Base-by-base conservation (phyloP, 2,329 filamentous ascomycete species). In the Dothideomycetes sp. region DNA sequence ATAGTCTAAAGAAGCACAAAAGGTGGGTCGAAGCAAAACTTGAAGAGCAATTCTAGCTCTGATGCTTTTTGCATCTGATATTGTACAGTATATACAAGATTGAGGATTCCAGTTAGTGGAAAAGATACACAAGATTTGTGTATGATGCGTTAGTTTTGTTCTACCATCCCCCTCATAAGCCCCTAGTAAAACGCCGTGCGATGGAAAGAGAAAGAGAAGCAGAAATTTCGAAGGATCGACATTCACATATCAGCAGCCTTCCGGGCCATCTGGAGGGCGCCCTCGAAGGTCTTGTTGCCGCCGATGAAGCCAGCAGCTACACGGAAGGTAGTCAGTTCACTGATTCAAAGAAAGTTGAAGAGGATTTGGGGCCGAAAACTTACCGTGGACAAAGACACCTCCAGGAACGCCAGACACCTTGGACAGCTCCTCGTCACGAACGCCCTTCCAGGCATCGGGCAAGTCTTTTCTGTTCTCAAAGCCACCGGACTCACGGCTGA, bases 261-360 rank as follows among this genome's bases (percentile, higher is more conserved):
- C 61, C 73, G 65, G 4, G 88, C 87, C 86, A 96, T 94, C 44
- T 79, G 77, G 59, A 85, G 74, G 18, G 79, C 88, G 20, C 91
- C 91, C 47, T 94, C 85, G 54, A 84, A 91, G 0, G 83, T 93
- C 71, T 84, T 82, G 64, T 95, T 93, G 2, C 91, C 91, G 13
- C 91, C 91, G 57, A 96, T 96, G 65, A 98, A 98, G 19, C 91
- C 91, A 39, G 82, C 81, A 3, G 88, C n/a, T n/a, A n/a, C n/a
- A n/a, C n/a, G n/a, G n/a, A n/a, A n/a, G n/a, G n/a, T n/a, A n/a
- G n/a, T n/a, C n/a, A n/a, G n/a, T n/a, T n/a, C n/a, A n/a, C n/a
- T n/a, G n/a, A n/a, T n/a, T n/a, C n/a, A n/a, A n/a, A n/a, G n/a
- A n/a, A n/a, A n/a, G n/a, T n/a, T n/a, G n/a, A n/a, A n/a, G n/a